Conservation (phyloP, 495 filamentous ascomycete species). For the Penicillium arizonense region DNA sequence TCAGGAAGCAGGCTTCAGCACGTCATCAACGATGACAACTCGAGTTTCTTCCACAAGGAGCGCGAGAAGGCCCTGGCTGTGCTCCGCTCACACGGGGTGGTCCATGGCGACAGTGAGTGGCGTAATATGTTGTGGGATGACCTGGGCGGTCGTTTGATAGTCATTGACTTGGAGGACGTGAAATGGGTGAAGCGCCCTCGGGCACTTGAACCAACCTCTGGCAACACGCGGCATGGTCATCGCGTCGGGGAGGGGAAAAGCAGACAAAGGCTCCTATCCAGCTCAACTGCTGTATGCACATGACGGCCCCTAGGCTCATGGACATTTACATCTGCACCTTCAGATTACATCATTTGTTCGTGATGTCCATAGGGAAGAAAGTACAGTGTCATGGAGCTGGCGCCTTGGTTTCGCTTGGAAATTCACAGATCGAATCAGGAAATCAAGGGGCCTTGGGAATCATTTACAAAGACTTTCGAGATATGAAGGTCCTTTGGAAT, state of each 20-base stretch:
- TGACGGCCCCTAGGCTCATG: conserved; percentile 1
- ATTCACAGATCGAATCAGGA: too few relatives aligned
- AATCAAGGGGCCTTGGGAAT: too few relatives aligned
- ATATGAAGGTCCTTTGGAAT: too few relatives aligned
- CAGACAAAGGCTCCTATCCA: conserved; percentile 1
- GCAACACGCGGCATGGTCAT: conserved; percentile 8
- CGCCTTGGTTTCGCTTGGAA: too few relatives aligned
- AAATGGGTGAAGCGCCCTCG: conserved; percentile 13
- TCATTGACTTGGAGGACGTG: conserved; percentile 26
- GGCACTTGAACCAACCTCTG: conserved; percentile 2
- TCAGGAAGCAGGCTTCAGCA: conserved; percentile 22
- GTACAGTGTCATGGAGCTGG: too few relatives aligned
- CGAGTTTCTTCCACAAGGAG: conserved; percentile 17
- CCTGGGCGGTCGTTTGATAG: conserved; percentile 6
- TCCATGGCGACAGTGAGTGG: conserved; percentile 19
- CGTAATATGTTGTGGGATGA: conserved; percentile 21
- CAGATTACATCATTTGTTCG: too few relatives aligned
- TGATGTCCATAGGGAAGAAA: too few relatives aligned
- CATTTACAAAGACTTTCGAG: too few relatives aligned
- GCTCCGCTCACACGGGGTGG: conserved; percentile 12
- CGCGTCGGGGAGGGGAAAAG: background rate
- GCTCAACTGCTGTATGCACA: conserved; percentile 4
- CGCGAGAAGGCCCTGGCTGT: conserved; percentile 13
- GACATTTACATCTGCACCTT: too few relatives aligned
- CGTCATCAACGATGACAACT: conserved; percentile 19